Evolutionary conservation across 108 stramenopile genomes (phyloP), one percentile per base, ranked within the genome.

Genomic region (Discostella pseudostelligera): DNA sequence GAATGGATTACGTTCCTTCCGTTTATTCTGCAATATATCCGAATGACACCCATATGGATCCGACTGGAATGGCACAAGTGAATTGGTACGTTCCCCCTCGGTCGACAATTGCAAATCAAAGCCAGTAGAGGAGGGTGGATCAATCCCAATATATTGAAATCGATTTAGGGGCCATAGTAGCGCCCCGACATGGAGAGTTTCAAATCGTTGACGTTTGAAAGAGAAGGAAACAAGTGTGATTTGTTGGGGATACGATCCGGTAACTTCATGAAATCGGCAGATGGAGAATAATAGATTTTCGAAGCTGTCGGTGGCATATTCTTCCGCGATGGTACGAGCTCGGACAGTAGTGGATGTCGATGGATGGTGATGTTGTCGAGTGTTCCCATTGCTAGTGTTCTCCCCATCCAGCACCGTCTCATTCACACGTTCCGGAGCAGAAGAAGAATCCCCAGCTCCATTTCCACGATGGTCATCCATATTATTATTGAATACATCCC

Each of bases 201-300:
- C 79, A 62, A 97, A 99, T 47, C 98, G 84, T 37, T 78, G 55
- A 56, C 72, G 58, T 61, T 99, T 99, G 72, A 99, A 99, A 24
- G 95, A 78, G 69, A 94, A 99, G 13, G 96, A 96, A 4, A 99
- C 92, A 8, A 95, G 65, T 1, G 97, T 86, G 20, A 99, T 89
- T 53, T 87, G 85, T 17, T 59, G 29, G 1, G 98, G 98, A 62
- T 97, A 99, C 7, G 43, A n/a, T 7, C 94, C 96, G 0, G 96
- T 96, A 21, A 97, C 71, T 62, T 98, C 98, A 9, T 73, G 81
- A 66, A 99, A 99, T 14, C 97, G 84, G 70, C 96, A 97, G 14
- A 98, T 92, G 5, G 95, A 92, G 80, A 97, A 99, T 56, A 98
- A 81, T 42, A 99, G 67, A 78, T 99, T 99, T 70, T 98, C 91